phyloP scores from a whole-genome alignment of 371 early-diverging fungal species.

The Lichtheimia hyalospora region DNA sequence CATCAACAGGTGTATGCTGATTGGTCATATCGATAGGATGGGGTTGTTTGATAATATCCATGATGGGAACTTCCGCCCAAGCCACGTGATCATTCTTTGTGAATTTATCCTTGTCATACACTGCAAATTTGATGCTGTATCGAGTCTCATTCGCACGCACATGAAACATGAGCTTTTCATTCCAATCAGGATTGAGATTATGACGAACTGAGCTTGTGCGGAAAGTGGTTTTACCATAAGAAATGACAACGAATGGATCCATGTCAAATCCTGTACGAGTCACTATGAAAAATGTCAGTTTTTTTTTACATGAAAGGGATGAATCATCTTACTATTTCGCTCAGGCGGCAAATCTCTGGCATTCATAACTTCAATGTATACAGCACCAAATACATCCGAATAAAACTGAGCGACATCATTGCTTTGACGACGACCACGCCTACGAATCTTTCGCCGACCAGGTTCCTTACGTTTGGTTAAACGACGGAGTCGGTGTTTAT shows the following conservation, averaged over 20 bases:
- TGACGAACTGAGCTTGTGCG: slow-evolving; percentile 67
- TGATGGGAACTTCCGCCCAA: slow-evolving; percentile 45
- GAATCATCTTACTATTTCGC: slow-evolving; percentile 34
- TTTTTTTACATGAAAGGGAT: neutral
- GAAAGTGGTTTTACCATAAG: slow-evolving; percentile 71
- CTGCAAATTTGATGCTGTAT: slow-evolving; percentile 66
- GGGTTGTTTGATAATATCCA: slow-evolving; percentile 30
- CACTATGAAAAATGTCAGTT: slow-evolving; percentile 18
- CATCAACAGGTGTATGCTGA: slow-evolving; percentile 13
- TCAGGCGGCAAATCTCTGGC: slow-evolving; percentile 66
- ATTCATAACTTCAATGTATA: slow-evolving; percentile 62
- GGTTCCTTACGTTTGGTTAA: slow-evolving; percentile 3
- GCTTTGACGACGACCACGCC: slow-evolving; percentile 2
- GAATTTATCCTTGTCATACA: slow-evolving; percentile 81
- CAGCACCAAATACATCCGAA: slow-evolving; percentile 54
- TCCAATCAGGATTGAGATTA: slow-evolving; percentile 69
- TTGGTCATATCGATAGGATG: slow-evolving; percentile 5
- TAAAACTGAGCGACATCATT: slow-evolving; percentile 29
- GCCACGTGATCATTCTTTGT: slow-evolving; percentile 74
- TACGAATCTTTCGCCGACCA: slow-evolving; percentile 9
- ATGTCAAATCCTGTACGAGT: slow-evolving; percentile 73
- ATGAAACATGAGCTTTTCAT: slow-evolving; percentile 67
- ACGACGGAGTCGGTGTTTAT: neutral
- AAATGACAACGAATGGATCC: slow-evolving; percentile 85
- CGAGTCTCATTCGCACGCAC: slow-evolving; percentile 57